Percentiles rank a stretch among this genome's conserved stretches.
Evolutionary conservation across 305 asterid genomes (phyloP).

Genomic region (Withania somnifera): DNA sequence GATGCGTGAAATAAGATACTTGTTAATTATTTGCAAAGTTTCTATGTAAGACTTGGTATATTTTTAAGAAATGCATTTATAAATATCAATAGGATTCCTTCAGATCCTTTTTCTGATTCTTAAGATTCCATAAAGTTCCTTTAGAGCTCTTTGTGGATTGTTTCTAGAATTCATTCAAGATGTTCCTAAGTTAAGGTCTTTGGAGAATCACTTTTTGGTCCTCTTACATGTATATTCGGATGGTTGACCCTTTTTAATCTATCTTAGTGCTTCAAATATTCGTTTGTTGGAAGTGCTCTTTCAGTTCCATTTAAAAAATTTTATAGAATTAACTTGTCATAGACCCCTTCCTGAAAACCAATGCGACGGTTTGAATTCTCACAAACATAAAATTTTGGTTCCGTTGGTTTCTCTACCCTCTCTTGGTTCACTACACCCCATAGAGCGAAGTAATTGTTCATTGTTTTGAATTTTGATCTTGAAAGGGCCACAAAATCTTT

Average conservation of each 20-base stretch:
- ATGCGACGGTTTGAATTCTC: neutral
- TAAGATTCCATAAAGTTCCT: neutral
- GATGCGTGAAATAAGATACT: neutral
- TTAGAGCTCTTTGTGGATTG: neutral
- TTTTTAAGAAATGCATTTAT: neutral
- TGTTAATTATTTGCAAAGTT: neutral
- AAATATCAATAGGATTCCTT: neutral
- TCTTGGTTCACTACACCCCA: neutral
- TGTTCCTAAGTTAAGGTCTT: neutral
- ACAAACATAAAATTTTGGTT: neutral
- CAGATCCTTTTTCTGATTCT: neutral
- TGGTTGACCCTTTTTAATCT: too few relatives aligned
- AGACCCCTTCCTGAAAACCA: neutral
- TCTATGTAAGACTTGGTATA: neutral
- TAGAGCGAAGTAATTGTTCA: neutral
- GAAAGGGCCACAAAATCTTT: neutral
- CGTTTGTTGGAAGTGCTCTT: neutral
- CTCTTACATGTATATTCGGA: too few relatives aligned
- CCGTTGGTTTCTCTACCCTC: neutral
- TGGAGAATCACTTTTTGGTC: neutral
- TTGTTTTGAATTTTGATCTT: neutral
- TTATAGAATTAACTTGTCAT: neutral
- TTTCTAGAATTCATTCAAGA: neutral
- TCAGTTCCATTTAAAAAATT: too few relatives aligned
- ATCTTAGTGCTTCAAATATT: neutral